phyloP scores from a whole-genome alignment of 441 rosid genomes.

The Flueggea neowawraea region DNA sequence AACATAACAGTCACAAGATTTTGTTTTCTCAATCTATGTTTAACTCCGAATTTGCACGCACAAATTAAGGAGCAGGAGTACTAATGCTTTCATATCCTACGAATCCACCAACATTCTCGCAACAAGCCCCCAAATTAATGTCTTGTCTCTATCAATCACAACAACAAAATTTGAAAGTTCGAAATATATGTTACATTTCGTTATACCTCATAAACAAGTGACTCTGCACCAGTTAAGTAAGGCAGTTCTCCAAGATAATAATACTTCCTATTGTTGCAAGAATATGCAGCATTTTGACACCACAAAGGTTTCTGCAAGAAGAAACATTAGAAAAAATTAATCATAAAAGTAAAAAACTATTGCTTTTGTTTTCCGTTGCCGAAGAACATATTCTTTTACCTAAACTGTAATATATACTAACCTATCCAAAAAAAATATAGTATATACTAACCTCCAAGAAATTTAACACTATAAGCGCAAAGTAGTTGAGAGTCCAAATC shows the following conservation, averaged over 20 bases:
- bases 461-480: conserved; percentile 69
- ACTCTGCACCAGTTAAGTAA: conserved; percentile 62
- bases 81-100: too few species aligned
- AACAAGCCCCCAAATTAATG: too few species aligned
- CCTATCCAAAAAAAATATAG: conserved; percentile 31
- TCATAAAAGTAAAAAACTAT: conserved; percentile 3
- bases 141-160: too few species aligned
- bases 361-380: not conserved
- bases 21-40: too few species aligned
- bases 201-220: conserved; percentile 73
- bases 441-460: conserved; percentile 76
- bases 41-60: too few species aligned
- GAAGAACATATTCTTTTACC: not conserved
- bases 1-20: too few species aligned
- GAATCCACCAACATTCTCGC: too few species aligned
- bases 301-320: conserved; percentile 84
- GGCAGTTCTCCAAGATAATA: conserved; percentile 92
- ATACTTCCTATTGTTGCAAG: conserved; percentile 76
- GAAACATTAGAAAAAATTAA: conserved; percentile 11
- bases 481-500: conserved; percentile 86
- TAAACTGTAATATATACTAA: conserved; percentile 18
- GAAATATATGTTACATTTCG: not conserved
- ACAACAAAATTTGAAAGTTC: too few species aligned
- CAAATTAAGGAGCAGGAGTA: too few species aligned
- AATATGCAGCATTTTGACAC: conserved; percentile 54